Base-by-base conservation (phyloP, 164 flowering plant species). In the Vitis cinerea region DNA sequence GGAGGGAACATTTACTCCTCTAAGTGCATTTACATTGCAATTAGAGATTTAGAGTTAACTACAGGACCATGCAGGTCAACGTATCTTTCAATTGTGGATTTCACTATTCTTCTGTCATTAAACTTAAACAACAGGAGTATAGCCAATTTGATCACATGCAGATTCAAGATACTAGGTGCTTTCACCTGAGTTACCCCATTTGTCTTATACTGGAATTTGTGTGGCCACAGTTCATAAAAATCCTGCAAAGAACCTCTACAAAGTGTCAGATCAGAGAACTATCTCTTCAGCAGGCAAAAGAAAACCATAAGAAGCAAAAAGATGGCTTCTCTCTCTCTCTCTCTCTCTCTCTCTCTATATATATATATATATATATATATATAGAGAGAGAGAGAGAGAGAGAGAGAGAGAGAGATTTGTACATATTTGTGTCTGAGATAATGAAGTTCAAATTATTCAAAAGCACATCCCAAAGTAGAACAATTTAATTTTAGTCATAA, bases 161-260 rank as follows among this genome's bases (percentile, higher is more conserved):
- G 12, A 50, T 53, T 50, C 47, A 12, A 9, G 9, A 54, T 3
- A 59, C 9, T 3, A 66, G 19, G 63, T 30, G 9, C 11, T 63
- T 63, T 51, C 51, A 85, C 88, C 86, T 83, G 89, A 19, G 89
- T 83, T 57, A 73, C 86, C 65, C 89, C 89, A 75, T 85, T 85
- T 67, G 89, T 85, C 79, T 75, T 83, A 80, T 78, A 79, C 31
- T 83, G 84, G 74, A 85, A 83, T 61, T 85, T 85, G 15, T 82
- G 66, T 19, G 89, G 87, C 85, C 86, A 86, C 61, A 80, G 66
- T 60, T 86, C 84, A 77, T 75, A 83, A 63, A 85, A 85, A 71
- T 85, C 87, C 89, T 85, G 81, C 64, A 65, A 50, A 68, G 16
- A 55, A 14, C 14, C 17, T 16, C 19, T 60, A 6, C 14, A 9